Base-by-base conservation (phyloP, 805 yeast genomes). In the Candida stauntonica region DNA sequence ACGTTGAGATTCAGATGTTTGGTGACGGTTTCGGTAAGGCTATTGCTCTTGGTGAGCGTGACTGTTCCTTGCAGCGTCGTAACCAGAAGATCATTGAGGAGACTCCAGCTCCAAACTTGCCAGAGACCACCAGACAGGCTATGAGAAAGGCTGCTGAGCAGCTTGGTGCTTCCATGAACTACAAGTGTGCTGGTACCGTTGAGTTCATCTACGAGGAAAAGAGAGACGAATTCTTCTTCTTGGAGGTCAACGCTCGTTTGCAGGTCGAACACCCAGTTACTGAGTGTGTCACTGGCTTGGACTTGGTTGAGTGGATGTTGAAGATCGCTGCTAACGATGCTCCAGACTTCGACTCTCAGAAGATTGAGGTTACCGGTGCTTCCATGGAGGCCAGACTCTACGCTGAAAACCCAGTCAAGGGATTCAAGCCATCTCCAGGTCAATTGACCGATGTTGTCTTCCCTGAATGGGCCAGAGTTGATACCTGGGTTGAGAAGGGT, bases 251-350 rank as follows among this genome's bases (percentile, higher is more conserved):
- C 60, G 95, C 99, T 11, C 80, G 99, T 59, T 74, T 91, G 52
- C 99, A 91, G 64, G 99, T 91, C 33, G 99, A 91, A 68, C 99
- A 91, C 62, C 98, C 98, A 29, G 82, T 93, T 54, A 91, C 99
- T 20, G 99, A 91, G 65, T 71, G 79, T 78, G 95, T 86, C 29
- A 91, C 97, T 15, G 97, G 97, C 3, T 67, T 89, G 38, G 99
- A 91, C 64, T 69, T 91, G 47, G 98, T 91, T 16, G 97, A 93
- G 63, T 87, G 96, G 96, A 93, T 93, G 99, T 67, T 91, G 46
- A 68, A 72, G 51, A 84, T 91, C 58, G 97, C 97, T 24, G 95
- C 95, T 26, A 89, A 86, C 57, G 73, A 73, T 49, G 81, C 97
- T 4, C 95, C 96, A 5, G 86, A 81, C 57, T 86, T 88, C 52